phyloP scores from a whole-genome alignment of 495 filamentous ascomycete genomes.

The Margaritispora aquatica region DNA sequence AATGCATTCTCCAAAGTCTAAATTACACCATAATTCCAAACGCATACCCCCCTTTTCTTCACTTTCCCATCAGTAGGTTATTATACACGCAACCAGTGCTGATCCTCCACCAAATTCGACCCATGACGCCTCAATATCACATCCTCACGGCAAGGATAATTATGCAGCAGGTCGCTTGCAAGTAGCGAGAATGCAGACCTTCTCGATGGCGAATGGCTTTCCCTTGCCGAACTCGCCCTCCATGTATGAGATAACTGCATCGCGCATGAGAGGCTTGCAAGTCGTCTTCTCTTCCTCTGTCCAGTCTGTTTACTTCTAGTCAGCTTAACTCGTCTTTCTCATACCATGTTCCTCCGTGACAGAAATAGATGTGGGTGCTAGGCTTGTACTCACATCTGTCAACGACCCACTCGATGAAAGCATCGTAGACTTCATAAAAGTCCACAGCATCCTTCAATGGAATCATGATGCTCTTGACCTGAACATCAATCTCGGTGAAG shows the following conservation, averaged over 20 bases:
- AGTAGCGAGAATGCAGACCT: constrained; percentile 32
- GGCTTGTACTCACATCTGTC: constrained; percentile 12
- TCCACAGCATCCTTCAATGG: constrained; percentile 19
- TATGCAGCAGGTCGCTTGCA: neutral
- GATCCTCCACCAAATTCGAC: no score
- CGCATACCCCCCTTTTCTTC: no score
- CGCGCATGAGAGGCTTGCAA: constrained; percentile 20
- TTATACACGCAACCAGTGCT: no score
- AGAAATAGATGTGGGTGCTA: neutral
- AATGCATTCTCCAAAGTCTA: no score
- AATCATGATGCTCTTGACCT: constrained; percentile 17
- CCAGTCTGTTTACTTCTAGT: constrained; percentile 21
- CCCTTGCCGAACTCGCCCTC: constrained; percentile 28
- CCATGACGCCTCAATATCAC: no score
- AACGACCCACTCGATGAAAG: constrained; percentile 25
- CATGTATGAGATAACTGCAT: constrained; percentile 28
- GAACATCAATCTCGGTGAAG: constrained; percentile 28
- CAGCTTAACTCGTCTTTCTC: no score
- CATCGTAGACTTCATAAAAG: constrained; percentile 28
- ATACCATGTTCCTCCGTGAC: neutral
- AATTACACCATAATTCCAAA: no score
- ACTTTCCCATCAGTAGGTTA: no score
- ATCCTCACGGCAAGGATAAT: no score
- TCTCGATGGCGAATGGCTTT: constrained; percentile 28
- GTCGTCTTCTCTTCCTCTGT: constrained; percentile 28